Base-by-base conservation (phyloP, 1,139 yeast species). In the Hyphopichia fennica region DNA sequence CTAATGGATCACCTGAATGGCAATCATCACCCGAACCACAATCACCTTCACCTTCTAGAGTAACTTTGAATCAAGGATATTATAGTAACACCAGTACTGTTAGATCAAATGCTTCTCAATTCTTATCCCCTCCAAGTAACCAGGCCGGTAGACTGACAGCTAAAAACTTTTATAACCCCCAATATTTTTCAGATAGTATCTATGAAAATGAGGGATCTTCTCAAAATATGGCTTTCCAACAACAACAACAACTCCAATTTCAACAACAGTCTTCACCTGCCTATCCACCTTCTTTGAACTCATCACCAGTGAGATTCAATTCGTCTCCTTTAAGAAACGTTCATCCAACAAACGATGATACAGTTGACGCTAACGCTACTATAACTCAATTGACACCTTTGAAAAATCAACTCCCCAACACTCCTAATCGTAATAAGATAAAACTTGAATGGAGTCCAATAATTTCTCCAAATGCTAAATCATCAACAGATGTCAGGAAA, bases 401-500 rank as follows among this genome's bases (percentile, higher is more conserved):
- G 39, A 68, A 65, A 46, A 60, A 58, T 34, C 53, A 51, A 18
- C 46, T 53, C 10, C 56, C 63, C 6, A 69, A 69, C 14, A 71
- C 75, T 1, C 77, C 77, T 7, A 55, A 60, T 14, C 57, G 58
- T 27, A 72, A 65, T 45, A 58, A 61, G 27, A 64, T 75, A 25
- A 62, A 68, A 13, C 58, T 75, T 25, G 77, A 76, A 53, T 77
- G 84, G 84, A 75, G 81, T 49, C 82, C 84, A 3, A 72, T 79
- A 9, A 67, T 79, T 14, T 69, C 77, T 37, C 77, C 80, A 15
- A 65, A 66, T 40, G 65, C 68, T 7, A 71, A 69, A 49, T 62
- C 67, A 2, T 60, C 71, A 18, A 55, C 57, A 30, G 72, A 70
- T 45, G 69, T 70, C 13, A 62, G 63, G 38, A 57, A 53, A 42